Evolutionary conservation across 1,284 basidiomycete species (phyloP), one percentile per base, ranked within the genome.

Genomic region (Trametes versicolor): DNA sequence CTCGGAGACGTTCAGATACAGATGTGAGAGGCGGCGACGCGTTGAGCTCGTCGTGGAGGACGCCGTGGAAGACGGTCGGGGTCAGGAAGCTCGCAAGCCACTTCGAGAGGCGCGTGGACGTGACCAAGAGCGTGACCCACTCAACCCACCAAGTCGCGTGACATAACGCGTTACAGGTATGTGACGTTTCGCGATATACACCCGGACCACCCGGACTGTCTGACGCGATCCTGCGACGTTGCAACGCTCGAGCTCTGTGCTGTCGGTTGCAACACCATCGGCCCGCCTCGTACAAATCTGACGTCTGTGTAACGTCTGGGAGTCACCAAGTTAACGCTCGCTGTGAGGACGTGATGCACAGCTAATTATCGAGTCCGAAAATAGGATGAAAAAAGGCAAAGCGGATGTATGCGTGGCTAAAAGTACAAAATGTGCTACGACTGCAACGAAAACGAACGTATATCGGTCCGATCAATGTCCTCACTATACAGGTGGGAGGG

Each of bases 401-500:
- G 50, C 25, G 47, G 17, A 37, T 23, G 25, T n/a, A n/a, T 48
- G 50, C 41, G n/a, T 53, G 58, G 13, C 39, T 53, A 53, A 27
- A 34, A 60, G 41, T 53, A 53, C 57, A 58, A 41, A 25, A 13
- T 34, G 47, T 58, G 57, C 36, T 25, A 50, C 9, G 50, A 50
- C 57, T 37, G 37, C 47, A 39, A 41, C 47, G 32, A 58, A 45
- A 60, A 53, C 50, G 50, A 53, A 23, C 32, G 32, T 60, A 45
- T 45, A 45, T 21, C 50, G 43, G 34, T 25, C 21, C 29, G 47
- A 53, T n/a, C 41, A 53, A 47, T 12, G 58, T 53, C 58, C 58
- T 17, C 29, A 53, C 58, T 60, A 60, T 36, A 60, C 58, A 15
- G 58, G 58, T 29, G 58, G 51, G 17, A 60, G n/a, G 4, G 15